Conservation (phyloP, 257 asterid species). For the Ligustrum vulgare region DNA sequence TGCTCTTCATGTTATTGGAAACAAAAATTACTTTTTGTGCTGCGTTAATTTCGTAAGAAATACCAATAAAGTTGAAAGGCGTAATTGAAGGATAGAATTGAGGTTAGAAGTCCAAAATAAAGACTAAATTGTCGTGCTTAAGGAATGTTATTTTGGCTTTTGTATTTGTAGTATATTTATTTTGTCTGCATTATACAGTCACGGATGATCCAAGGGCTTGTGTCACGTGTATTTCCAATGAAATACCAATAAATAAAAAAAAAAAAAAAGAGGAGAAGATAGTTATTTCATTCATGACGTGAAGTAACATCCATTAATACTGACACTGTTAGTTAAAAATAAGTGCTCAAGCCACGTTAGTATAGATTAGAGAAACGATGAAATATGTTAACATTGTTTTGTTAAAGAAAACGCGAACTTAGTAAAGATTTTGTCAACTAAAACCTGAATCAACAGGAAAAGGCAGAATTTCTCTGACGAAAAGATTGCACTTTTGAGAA, state of each 20-base stretch:
- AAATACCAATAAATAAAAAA: no score
- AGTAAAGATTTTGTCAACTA: neutral
- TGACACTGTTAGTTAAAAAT: neutral
- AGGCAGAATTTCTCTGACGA: neutral
- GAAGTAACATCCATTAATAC: neutral
- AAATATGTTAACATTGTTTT: no score
- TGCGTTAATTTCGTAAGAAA: slow-evolving; percentile 36
- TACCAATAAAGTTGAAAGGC: slow-evolving; percentile 10
- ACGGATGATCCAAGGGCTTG: slow-evolving; percentile 25
- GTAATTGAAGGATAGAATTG: slow-evolving; percentile 28
- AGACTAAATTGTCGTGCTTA: neutral
- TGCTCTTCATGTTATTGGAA: neutral
- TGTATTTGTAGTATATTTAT: neutral
- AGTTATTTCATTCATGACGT: neutral
- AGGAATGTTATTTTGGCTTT: slow-evolving; percentile 32
- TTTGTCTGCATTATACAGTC: slow-evolving; percentile 9
- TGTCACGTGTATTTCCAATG: slow-evolving; percentile 21
- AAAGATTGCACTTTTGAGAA: neutral
- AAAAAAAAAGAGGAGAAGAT: no score
- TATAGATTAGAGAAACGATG: neutral
- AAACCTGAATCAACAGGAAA: slow-evolving; percentile 16
- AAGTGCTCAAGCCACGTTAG: neutral
- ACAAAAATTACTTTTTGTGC: neutral
- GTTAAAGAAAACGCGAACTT: no score
- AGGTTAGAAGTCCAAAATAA: slow-evolving; percentile 18